Percentiles rank a stretch among this genome's conserved stretches.
phyloP scores from a whole-genome alignment of 2,329 filamentous ascomycete genomes.

The Furcasterigmium furcatum region DNA sequence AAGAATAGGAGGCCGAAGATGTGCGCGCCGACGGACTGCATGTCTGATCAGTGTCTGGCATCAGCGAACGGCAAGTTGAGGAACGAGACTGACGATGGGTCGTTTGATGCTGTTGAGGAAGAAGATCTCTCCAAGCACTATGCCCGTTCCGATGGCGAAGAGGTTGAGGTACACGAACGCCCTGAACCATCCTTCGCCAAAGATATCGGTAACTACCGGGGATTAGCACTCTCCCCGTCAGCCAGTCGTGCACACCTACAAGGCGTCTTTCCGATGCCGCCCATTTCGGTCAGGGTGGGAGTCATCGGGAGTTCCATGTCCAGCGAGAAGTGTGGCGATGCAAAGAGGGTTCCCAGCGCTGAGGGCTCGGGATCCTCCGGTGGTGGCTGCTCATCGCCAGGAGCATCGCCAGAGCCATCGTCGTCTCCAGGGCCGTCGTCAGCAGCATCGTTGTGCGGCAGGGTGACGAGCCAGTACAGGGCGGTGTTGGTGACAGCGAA shows the following conservation, averaged over 20 bases:
- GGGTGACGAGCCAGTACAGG: constrained; percentile 45
- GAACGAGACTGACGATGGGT: constrained; percentile 43
- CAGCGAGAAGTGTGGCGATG: background rate
- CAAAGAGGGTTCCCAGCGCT: background rate
- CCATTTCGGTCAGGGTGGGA: constrained; percentile 9
- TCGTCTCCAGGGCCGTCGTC: constrained; percentile 4
- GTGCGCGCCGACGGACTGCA: constrained; percentile 41
- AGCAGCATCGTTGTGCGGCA: constrained; percentile 20
- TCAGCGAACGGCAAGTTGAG: constrained; percentile 11
- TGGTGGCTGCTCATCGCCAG: too few relatives aligned
- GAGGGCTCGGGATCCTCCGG: too few relatives aligned
- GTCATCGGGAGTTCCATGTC: constrained; percentile 14
- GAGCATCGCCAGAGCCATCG: too few relatives aligned
- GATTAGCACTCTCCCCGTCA: constrained; percentile 1
- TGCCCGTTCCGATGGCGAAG: constrained; percentile 36
- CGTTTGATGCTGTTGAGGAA: constrained; percentile 52
- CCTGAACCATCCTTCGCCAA: constrained; percentile 45
- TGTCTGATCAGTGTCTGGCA: background rate
- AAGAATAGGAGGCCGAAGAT: constrained; percentile 35
- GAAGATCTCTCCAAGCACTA: constrained; percentile 42
- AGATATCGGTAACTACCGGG: constrained; percentile 39
- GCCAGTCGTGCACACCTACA: constrained; percentile 7
- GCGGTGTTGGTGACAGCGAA: constrained; percentile 47
- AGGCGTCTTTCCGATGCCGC: constrained; percentile 6
- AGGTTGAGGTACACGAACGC: constrained; percentile 43